Evolutionary conservation across 2,329 filamentous ascomycete species (phyloP).

Genomic region (Leptosphaerulina australis): DNA sequence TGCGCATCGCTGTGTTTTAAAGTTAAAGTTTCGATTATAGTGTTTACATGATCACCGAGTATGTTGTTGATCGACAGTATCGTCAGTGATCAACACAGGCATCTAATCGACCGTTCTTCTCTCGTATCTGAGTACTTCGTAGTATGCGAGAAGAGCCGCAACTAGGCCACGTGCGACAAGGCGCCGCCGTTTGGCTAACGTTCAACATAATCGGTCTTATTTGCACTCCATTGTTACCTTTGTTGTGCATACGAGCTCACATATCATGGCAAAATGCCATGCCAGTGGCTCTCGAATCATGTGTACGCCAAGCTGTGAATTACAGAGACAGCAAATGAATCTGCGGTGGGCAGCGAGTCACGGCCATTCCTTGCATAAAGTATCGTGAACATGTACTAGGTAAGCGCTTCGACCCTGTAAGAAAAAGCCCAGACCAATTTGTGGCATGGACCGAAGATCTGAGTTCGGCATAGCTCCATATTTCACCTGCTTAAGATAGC

Average conservation of each 20-base stretch:
- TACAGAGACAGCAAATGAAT: neutral
- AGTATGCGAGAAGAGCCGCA: conserved; percentile 5
- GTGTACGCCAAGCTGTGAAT: neutral
- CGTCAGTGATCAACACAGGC: conserved; percentile 11
- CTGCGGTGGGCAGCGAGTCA: conserved; percentile 7
- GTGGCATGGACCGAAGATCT: conserved; percentile 12
- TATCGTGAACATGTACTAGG: conserved; percentile 3
- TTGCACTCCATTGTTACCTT: neutral
- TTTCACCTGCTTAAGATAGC: conserved; percentile 12
- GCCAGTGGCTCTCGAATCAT: neutral
- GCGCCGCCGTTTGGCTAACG: conserved; percentile 3
- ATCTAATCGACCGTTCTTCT: neutral
- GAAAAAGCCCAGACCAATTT: neutral
- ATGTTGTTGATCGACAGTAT: neutral
- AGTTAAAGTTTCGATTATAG: too few species aligned
- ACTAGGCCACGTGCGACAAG: neutral
- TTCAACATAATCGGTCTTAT: neutral
- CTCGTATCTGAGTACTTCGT: conserved; percentile 3
- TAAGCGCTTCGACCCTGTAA: conserved; percentile 3
- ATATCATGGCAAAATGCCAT: neutral
- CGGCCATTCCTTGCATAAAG: neutral
- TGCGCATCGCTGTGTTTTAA: too few species aligned
- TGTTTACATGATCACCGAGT: too few species aligned
- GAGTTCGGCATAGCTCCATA: conserved; percentile 17
- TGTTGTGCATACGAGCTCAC: neutral